Conservation (phyloP, 192 early-diverging fungal genomes). For the Gaertneriomyces semiglobifer region DNA sequence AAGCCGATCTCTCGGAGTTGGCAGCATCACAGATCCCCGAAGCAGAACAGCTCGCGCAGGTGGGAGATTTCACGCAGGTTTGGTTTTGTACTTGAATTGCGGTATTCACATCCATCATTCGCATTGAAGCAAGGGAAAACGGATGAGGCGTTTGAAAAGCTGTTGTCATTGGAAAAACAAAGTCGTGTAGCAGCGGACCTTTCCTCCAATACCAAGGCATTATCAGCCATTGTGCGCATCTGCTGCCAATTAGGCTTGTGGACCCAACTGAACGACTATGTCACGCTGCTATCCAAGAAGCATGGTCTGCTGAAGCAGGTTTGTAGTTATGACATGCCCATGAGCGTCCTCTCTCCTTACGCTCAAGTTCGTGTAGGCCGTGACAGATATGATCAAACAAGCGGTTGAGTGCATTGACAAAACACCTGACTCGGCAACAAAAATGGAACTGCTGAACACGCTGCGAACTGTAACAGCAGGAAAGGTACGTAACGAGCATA, state of each 20-base stretch:
- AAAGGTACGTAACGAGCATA: slow-evolving; percentile 52
- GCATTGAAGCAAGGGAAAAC: slow-evolving; percentile 60
- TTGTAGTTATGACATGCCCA: not conserved
- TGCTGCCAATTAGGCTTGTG: slow-evolving; percentile 73
- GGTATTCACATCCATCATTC: not conserved
- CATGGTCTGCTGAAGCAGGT: slow-evolving; percentile 90
- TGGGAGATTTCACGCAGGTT: not conserved
- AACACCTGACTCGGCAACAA: slow-evolving; percentile 75
- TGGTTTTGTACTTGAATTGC: not conserved
- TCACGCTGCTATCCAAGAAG: slow-evolving; percentile 92
- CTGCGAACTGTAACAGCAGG: slow-evolving; percentile 94
- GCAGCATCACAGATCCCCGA: too few species aligned
- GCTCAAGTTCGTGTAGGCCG: slow-evolving; percentile 59
- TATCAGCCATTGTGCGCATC: slow-evolving; percentile 74
- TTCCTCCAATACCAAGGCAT: slow-evolving; percentile 80
- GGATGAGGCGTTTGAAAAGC: slow-evolving; percentile 81
- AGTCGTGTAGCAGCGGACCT: slow-evolving; percentile 87
- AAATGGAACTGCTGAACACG: slow-evolving; percentile 90
- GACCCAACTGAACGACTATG: slow-evolving; percentile 88
- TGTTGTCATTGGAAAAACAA: slow-evolving; percentile 89
- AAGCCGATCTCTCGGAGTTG: too few species aligned
- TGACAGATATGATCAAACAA: slow-evolving; percentile 91
- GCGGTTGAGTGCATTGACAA: slow-evolving; percentile 84
- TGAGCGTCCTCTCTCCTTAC: not conserved
- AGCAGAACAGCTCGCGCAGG: slow-evolving; percentile 12